phyloP scores from a whole-genome alignment of 176 grass and related monocot genomes.

The Carex kokanica region DNA sequence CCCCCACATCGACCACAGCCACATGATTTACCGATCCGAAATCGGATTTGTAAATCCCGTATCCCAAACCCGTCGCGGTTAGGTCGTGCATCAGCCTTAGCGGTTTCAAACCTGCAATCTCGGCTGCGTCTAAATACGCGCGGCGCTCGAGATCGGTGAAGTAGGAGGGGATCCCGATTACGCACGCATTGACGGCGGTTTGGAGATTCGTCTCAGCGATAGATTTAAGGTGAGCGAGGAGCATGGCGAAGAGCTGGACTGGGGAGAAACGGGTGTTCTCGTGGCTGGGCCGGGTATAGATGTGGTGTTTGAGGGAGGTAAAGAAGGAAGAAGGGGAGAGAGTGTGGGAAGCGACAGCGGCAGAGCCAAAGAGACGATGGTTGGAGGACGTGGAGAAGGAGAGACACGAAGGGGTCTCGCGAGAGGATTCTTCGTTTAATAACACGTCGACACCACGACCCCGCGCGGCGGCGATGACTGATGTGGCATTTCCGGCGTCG shows the following conservation, averaged over 20 bases:
- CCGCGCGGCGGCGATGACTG: constrained; percentile 54
- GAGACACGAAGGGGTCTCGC: constrained; percentile 77
- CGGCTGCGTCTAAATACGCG: constrained; percentile 67
- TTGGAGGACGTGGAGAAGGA: constrained; percentile 67
- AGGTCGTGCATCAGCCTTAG: constrained; percentile 89
- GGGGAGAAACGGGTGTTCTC: constrained; percentile 43
- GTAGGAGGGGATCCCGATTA: constrained; percentile 92
- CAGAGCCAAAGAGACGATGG: constrained; percentile 45
- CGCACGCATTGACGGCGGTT: constrained; percentile 51
- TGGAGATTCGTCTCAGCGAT: constrained; percentile 73
- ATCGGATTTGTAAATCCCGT: constrained; percentile 94
- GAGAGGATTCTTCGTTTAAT: constrained; percentile 72
- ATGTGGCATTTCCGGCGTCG: constrained; percentile 86
- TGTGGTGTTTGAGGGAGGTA: constrained; percentile 72
- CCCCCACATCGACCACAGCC: constrained; percentile 75
- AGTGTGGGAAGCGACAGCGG: constrained; percentile 36
- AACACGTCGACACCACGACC: constrained; percentile 77
- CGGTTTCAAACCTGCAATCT: constrained; percentile 67
- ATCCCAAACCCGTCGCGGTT: constrained; percentile 74
- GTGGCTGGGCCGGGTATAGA: constrained; percentile 12
- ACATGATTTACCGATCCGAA: constrained; percentile 35
- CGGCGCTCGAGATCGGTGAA: constrained; percentile 75
- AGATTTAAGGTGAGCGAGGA: constrained; percentile 60
- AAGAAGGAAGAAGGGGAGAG: constrained; percentile 42
- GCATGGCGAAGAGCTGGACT: constrained; percentile 76